These are phyloP conservation scores for Acanthamoeba royreba DNA, from an alignment of 208 protist species.

Conservation along the genomic window DNA sequence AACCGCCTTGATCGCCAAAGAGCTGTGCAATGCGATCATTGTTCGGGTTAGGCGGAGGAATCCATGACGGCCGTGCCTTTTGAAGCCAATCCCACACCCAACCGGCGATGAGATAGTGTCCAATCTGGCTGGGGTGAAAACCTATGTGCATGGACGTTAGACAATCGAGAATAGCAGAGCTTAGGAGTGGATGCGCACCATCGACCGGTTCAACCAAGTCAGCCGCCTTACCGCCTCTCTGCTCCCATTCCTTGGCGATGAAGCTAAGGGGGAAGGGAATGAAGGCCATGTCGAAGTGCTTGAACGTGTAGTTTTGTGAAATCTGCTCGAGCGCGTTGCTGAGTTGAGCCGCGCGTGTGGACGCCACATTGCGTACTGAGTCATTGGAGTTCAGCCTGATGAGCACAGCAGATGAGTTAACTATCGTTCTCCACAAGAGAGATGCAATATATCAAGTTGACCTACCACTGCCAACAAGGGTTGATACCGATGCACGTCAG, in stretches of 20 bases:
- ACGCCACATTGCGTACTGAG: slow-evolving; percentile 72
- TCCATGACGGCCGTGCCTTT: background rate
- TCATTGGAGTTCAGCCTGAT: slow-evolving; percentile 84
- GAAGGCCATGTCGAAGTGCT: slow-evolving; percentile 76
- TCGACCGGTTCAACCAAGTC: slow-evolving; percentile 82
- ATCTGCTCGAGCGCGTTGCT: slow-evolving; percentile 66
- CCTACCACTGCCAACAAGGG: slow-evolving; percentile 74
- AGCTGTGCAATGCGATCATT: background rate
- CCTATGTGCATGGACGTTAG: background rate
- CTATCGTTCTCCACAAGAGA: background rate
- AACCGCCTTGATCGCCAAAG: background rate
- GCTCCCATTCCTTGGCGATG: slow-evolving; percentile 44
- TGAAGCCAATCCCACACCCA: background rate
- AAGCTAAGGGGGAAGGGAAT: slow-evolving; percentile 66
- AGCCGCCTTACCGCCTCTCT: slow-evolving; percentile 51
- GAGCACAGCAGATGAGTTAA: background rate
- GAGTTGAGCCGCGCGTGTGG: slow-evolving; percentile 55
- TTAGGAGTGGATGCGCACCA: slow-evolving; percentile 77
- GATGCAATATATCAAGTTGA: too few relatives aligned
- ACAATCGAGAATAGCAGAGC: background rate
- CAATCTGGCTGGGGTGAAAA: background rate
- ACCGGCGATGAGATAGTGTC: background rate
- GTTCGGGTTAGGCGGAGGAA: background rate
- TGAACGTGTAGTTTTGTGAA: slow-evolving; percentile 61
- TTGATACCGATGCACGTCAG: slow-evolving; percentile 75